A percentile compares a stretch with the other conserved stretches of the same genome.
phyloP scores from a whole-genome alignment of 139 green algal species.

The Chlorella sorokiniana region DNA sequence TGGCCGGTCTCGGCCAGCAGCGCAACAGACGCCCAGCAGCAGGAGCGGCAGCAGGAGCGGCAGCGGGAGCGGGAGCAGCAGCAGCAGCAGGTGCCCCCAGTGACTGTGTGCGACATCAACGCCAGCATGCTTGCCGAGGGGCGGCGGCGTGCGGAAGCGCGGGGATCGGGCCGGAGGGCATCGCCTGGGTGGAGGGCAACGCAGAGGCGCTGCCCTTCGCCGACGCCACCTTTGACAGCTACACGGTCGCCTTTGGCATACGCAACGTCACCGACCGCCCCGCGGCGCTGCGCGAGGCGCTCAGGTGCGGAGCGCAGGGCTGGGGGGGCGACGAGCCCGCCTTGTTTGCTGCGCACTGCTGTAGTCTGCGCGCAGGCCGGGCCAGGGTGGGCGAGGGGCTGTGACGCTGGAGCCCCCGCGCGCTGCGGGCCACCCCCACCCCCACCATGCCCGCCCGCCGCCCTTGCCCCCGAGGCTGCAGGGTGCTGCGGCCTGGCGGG shows the following conservation, averaged over 20 bases:
- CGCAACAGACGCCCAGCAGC: neutral
- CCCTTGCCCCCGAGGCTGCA: neutral
- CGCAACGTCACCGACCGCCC: conserved; percentile 91
- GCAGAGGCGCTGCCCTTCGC: conserved; percentile 88
- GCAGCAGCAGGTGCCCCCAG: conserved; percentile 20
- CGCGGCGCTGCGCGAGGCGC: conserved; percentile 84
- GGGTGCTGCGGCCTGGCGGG: conserved; percentile 85
- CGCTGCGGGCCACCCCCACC: too few species aligned
- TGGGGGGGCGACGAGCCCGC: too few species aligned
- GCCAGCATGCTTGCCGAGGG: conserved; percentile 90
- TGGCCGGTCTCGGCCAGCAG: too few species aligned
- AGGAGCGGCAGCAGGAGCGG: neutral
- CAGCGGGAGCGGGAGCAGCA: neutral
- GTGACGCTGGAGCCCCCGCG: too few species aligned
- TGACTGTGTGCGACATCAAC: conserved; percentile 97
- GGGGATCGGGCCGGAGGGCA: conserved; percentile 25
- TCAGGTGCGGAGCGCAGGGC: conserved; percentile 54
- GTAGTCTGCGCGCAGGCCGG: too few species aligned
- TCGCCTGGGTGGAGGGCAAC: conserved; percentile 87
- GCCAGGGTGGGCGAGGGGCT: too few species aligned
- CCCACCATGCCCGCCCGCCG: neutral
- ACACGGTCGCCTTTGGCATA: conserved; percentile 98
- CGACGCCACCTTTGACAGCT: conserved; percentile 81
- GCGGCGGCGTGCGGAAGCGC: conserved; percentile 57
- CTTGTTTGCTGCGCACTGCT: too few species aligned